Evolutionary conservation across 108 stramenopile genomes (phyloP), one percentile per base, ranked within the genome.

Genomic region (Cyclotella atomus): DNA sequence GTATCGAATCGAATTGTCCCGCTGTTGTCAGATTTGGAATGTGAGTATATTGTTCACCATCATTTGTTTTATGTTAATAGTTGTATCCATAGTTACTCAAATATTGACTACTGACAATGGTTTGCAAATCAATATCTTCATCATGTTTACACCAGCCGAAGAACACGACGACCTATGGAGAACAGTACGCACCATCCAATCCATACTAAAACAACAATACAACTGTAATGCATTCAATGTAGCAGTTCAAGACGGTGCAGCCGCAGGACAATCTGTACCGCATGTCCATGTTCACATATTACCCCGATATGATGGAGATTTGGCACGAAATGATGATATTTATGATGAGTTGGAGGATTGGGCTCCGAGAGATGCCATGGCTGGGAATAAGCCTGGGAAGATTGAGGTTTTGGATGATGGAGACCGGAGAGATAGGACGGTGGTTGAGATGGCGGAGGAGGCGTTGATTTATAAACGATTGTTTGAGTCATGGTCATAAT

Each of bases 251-350:
- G 96, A 97, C 76, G 96, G 96, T 9, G 19, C 16, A 33, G 84
- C 65, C 1, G 92, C 94, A 0, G 96, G 96, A 20, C 96, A 97
- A 70, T 81, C 80, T 15, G 95, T 97, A 5, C 91, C 93, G 2
- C 96, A 97, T 83, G 93, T 90, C 0, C 96, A 97, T 68, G 93
- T 97, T 1, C 96, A 97, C 72, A 85, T 97, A 10, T 65, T 97
- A 35, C 96, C 96, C 1, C 69, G 96, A 7, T 49, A 43, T 43
- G 55, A 30, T 3, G 85, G 88, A 25, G 92, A 96, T 75, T 89
- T 91, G 23, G 80, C 88, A 73, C 74, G 87, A 0, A 96, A 93
- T 61, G 95, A 96, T 79, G 91, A 96, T 56, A 65, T 96, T 30
- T 96, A 96, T 68, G 91, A 93, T 47, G 74, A 76, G 53, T 74